phyloP scores from a whole-genome alignment of 352 stramenopile species.

The Globisporangium abappressorium region DNA sequence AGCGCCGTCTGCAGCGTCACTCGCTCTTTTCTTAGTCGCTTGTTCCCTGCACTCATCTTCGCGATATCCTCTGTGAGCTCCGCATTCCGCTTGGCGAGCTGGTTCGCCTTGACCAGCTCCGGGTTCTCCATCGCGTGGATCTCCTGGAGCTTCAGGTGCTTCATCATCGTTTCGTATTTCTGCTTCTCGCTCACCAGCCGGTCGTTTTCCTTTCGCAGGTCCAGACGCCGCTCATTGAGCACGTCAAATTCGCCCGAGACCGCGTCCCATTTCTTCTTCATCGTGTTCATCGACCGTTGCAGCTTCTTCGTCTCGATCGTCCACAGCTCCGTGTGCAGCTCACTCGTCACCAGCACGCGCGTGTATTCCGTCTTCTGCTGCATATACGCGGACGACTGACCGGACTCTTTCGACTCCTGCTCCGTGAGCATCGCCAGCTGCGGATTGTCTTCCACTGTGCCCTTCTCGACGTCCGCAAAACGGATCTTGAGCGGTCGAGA shows the following conservation, averaged over 20 bases:
- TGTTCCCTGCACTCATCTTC: slow-evolving; percentile 84
- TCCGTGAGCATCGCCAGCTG: slow-evolving; percentile 29
- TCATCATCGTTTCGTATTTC: slow-evolving; percentile 75
- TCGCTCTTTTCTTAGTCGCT: slow-evolving; percentile 76
- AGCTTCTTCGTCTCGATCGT: slow-evolving; percentile 84
- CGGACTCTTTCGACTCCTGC: slow-evolving; percentile 23
- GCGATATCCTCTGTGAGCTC: slow-evolving; percentile 81
- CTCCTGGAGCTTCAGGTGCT: slow-evolving; percentile 78
- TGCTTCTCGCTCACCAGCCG: slow-evolving; percentile 63
- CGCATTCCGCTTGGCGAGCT: slow-evolving; percentile 69
- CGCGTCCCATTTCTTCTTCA: slow-evolving; percentile 69
- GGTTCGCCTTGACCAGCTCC: slow-evolving; percentile 74
- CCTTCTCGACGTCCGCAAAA: slow-evolving; percentile 80
- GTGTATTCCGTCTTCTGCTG: slow-evolving; percentile 82
- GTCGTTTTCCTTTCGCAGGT: slow-evolving; percentile 76
- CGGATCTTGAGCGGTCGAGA: slow-evolving; percentile 70
- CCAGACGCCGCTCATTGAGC: slow-evolving; percentile 54
- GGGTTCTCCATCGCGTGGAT: slow-evolving; percentile 70
- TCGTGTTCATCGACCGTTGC: slow-evolving; percentile 40
- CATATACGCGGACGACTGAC: slow-evolving; percentile 61
- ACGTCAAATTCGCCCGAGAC: slow-evolving; percentile 69
- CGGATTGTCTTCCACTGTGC: slow-evolving; percentile 70
- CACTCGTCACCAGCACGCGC: slow-evolving; percentile 72
- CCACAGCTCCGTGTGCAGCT: slow-evolving; percentile 85
- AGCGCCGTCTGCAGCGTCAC: slow-evolving; percentile 59